phyloP scores from a whole-genome alignment of 768 basidiomycete species.

The Clavulina sp. region DNA sequence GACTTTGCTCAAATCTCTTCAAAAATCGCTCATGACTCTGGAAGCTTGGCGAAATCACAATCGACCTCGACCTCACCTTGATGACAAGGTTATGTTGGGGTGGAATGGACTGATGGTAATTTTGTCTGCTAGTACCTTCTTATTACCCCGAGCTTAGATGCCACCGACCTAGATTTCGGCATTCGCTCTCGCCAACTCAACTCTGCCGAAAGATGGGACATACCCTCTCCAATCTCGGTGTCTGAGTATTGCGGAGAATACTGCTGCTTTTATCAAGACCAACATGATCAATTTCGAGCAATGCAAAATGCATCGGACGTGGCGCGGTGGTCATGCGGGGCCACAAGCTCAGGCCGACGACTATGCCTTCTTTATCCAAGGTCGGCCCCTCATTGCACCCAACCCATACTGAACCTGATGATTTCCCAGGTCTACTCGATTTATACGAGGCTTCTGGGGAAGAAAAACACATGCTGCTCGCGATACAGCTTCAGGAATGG shows the following conservation, averaged over 20 bases:
- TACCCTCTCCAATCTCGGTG: not conserved
- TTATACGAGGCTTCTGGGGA: conserved; percentile 23
- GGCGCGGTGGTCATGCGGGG: conserved; percentile 21
- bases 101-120: conserved; percentile 28
- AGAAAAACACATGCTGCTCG: conserved; percentile 20
- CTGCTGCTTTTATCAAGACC: not conserved
- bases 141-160: not conserved
- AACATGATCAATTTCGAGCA: conserved; percentile 15
- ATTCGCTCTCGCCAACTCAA: not conserved
- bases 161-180: not conserved
- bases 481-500: conserved; percentile 21
- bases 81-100: conserved; percentile 26
- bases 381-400: not conserved
- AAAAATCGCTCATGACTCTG: conserved; percentile 13
- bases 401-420: not conserved
- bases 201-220: not conserved
- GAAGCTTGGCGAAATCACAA: conserved; percentile 19
- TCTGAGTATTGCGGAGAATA: not conserved
- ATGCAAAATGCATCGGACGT: conserved; percentile 18
- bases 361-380: conserved; percentile 23
- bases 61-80: conserved; percentile 24
- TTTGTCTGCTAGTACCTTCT: not conserved
- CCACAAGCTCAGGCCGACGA: conserved; percentile 25
- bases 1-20: conserved; percentile 13
- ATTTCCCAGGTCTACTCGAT: conserved; percentile 17